These are phyloP conservation scores for Phytophthora colocasiae DNA, from an alignment of 352 stramenopile species.

Conservation along the genomic window DNA sequence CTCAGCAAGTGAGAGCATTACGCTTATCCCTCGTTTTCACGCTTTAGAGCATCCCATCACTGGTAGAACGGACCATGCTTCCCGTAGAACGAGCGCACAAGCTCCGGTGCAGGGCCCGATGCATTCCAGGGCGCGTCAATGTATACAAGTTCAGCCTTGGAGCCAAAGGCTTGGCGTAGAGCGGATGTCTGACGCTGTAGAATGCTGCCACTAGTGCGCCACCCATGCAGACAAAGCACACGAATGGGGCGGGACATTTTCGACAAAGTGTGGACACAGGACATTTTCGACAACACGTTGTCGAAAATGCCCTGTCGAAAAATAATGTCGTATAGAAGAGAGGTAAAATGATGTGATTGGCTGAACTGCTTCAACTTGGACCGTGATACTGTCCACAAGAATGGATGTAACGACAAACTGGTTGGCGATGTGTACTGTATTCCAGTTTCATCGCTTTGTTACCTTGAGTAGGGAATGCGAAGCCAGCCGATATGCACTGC, in stretches of 20 bases:
- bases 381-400: not conserved
- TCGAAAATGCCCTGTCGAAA: not conserved
- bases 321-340: too few species aligned
- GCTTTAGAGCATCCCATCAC: slow-evolving; percentile 78
- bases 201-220: slow-evolving; percentile 76
- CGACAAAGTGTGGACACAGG: not conserved
- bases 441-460: too few species aligned
- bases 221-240: slow-evolving; percentile 83
- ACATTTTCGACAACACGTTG: slow-evolving; percentile 25
- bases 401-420: too few species aligned
- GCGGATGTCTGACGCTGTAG: slow-evolving; percentile 65
- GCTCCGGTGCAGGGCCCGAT: slow-evolving; percentile 60
- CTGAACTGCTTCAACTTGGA: slow-evolving; percentile 5
- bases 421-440: too few species aligned
- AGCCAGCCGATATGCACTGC: not conserved
- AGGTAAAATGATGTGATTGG: slow-evolving; percentile 4
- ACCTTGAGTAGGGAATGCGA: too few species aligned
- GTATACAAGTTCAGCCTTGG: slow-evolving; percentile 66
- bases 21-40: slow-evolving; percentile 19
- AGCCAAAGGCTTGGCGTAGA: slow-evolving; percentile 61
- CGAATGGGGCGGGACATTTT: slow-evolving; percentile 54
- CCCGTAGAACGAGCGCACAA: slow-evolving; percentile 69
- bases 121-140: slow-evolving; percentile 70
- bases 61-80: slow-evolving; percentile 70
- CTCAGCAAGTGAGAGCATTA: too few species aligned